Percentiles rank a stretch among this genome's conserved stretches.
Conservation (phyloP, 2,329 filamentous ascomycete species). For the Ophiostoma ips region DNA sequence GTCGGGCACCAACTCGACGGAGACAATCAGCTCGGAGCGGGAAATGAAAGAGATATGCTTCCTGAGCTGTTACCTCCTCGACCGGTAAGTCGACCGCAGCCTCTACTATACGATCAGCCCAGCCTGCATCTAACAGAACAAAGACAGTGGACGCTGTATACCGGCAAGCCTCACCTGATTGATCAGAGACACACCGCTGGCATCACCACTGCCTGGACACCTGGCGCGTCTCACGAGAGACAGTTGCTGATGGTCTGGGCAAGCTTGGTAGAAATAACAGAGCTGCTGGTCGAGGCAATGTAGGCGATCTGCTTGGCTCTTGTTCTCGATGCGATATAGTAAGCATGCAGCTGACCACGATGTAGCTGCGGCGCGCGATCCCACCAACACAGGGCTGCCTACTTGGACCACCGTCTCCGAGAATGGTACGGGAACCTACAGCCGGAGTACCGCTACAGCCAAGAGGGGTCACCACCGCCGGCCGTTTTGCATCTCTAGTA, state of each 20-base stretch:
- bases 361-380: not conserved
- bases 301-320: not conserved
- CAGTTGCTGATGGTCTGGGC: not conserved
- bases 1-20: not conserved
- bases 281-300: not conserved
- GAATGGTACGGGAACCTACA: not conserved
- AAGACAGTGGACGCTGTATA: conserved; percentile 7
- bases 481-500: not conserved
- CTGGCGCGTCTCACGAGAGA: not conserved
- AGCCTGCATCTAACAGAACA: not conserved
- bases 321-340: not conserved
- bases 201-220: not conserved
- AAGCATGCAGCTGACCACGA: not conserved
- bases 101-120: not conserved
- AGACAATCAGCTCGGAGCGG: not conserved
- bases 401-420: not conserved
- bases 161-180: conserved; percentile 4
- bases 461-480: not conserved
- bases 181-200: not conserved
- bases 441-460: not conserved
- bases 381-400: not conserved
- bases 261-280: not conserved
- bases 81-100: not conserved
- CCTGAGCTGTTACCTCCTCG: conserved; percentile 6
- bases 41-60: conserved; percentile 8